A percentile compares a stretch with the other conserved stretches of the same genome.
Evolutionary conservation across 139 green algal species (phyloP).

Genomic region (Zygnema circumcarinatum): DNA sequence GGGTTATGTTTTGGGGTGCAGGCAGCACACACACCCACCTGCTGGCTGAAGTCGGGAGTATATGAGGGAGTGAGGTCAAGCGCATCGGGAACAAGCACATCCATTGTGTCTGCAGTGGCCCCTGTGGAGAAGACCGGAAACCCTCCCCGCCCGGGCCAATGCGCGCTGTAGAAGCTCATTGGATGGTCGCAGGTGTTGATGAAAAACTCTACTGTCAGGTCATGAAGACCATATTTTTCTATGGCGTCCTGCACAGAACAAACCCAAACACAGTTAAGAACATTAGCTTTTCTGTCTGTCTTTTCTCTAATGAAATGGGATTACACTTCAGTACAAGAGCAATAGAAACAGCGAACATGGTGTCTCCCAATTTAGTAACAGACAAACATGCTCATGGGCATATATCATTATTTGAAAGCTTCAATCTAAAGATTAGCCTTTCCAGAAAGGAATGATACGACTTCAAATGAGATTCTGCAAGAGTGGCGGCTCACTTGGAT

Average conservation of each 20-base stretch:
- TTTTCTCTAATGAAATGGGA: no score
- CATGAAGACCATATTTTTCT: slow-evolving; percentile 5
- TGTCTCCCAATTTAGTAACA: no score
- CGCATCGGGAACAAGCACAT: slow-evolving; percentile 33
- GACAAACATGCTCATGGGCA: no score
- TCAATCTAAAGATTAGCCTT: no score
- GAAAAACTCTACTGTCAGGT: slow-evolving; percentile 39
- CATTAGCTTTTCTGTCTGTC: no score
- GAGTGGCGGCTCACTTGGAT: slow-evolving; percentile 44
- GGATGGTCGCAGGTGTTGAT: slow-evolving; percentile 50
- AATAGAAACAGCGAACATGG: no score
- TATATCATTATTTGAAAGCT: no score
- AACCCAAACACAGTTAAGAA: not conserved
- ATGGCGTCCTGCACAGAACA: slow-evolving; percentile 13
- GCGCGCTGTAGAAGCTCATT: slow-evolving; percentile 35
- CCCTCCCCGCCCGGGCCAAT: not conserved
- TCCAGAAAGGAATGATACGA: no score
- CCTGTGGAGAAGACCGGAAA: slow-evolving; percentile 32
- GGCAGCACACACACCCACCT: not conserved
- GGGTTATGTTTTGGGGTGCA: not conserved
- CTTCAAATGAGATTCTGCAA: no score
- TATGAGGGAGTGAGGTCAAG: slow-evolving; percentile 33
- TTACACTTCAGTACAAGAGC: no score
- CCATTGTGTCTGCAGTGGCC: not conserved
- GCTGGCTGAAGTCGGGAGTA: slow-evolving; percentile 3